A percentile compares a stretch with the other conserved stretches of the same genome.
Conservation (phyloP, 768 basidiomycete species). For the Harrya chromipes region DNA sequence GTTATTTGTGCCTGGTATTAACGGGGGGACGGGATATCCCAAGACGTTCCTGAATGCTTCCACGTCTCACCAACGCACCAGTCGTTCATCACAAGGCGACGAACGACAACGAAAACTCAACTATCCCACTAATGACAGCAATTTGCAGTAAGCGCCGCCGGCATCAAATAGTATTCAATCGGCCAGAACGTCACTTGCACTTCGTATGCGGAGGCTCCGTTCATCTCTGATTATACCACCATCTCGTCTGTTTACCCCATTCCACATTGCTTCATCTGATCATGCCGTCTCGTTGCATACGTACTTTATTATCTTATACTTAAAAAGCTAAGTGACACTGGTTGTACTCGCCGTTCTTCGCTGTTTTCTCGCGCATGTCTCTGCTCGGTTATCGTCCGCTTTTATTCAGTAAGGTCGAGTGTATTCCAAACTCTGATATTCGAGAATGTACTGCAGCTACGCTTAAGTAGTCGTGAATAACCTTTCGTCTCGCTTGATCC, state of each 20-base stretch:
- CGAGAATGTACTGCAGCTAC: neutral
- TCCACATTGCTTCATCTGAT: constrained; percentile 19
- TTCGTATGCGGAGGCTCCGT: neutral
- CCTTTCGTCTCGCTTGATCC: constrained; percentile 15
- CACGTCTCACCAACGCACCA: constrained; percentile 15
- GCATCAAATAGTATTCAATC: neutral
- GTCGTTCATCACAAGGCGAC: constrained; percentile 20
- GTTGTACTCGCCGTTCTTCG: constrained; percentile 17
- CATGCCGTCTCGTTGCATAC: constrained; percentile 20
- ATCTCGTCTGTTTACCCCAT: constrained; percentile 3
- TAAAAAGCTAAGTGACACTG: constrained; percentile 27
- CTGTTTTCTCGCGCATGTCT: constrained; percentile 6
- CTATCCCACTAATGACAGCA: constrained; percentile 7
- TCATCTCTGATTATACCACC: constrained; percentile 9
- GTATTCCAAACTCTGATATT: constrained; percentile 10
- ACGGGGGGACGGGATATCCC: constrained; percentile 21
- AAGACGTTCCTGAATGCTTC: constrained; percentile 28
- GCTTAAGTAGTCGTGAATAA: constrained; percentile 12
- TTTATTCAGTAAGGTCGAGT: constrained; percentile 8
- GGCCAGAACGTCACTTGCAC: neutral
- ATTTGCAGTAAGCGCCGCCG: constrained; percentile 3
- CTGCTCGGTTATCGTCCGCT: constrained; percentile 3
- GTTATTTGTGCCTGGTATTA: constrained; percentile 54
- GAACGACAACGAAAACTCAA: constrained; percentile 26
- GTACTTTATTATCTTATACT: constrained; percentile 31